Base-by-base conservation (phyloP, 768 basidiomycete genomes). In the Calocybe indica region DNA sequence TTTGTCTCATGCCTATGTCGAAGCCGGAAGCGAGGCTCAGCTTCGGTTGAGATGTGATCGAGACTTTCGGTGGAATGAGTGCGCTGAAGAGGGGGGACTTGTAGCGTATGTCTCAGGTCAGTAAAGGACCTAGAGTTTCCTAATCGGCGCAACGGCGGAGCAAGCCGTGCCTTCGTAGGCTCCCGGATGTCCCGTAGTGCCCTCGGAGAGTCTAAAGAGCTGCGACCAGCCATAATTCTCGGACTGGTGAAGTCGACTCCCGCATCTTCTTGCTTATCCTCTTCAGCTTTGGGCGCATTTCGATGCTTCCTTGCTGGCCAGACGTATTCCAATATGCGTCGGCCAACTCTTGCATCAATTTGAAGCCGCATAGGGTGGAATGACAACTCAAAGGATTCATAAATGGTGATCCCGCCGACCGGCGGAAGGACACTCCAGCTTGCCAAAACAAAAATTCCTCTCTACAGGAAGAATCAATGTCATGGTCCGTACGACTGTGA, bases 331-430 rank as follows among this genome's bases (percentile, higher is more conserved):
- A 91, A 82, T 48, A 97, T 85, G 47, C 81, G 74, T 13, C 76
- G 75, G 7, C 91, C 92, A 29, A 94, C 76, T 52, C 75, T 78
- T 28, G 88, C 82, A 63, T 98, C 94, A 42, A 97, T 74, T 54
- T 92, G 89, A 6, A 96, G 73, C 30, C 85, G 81, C 55, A 97
- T 75, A 0, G 93, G 94, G 62, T 94, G 92, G 37, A 96, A 70
- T 28, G 80, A 77, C 33, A 95, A 67, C 52, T 88, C 81, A 55
- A 96, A 89, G 29, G 76, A 72, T 61, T 92, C 84, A 62, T 92
- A 85, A 52, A 96, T 89, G 1, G 85, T 80, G 54, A 98, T 96
- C 9, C 94, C 94, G 13, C 92, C 94, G 15, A 97, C 92, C 11
- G 92, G 89, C 1, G 92, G 79, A n/a, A 92, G 70, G 22, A 88